Evolutionary conservation across 2,329 filamentous ascomycete genomes (phyloP).

Genomic region (Trichoderma atroviride): DNA sequence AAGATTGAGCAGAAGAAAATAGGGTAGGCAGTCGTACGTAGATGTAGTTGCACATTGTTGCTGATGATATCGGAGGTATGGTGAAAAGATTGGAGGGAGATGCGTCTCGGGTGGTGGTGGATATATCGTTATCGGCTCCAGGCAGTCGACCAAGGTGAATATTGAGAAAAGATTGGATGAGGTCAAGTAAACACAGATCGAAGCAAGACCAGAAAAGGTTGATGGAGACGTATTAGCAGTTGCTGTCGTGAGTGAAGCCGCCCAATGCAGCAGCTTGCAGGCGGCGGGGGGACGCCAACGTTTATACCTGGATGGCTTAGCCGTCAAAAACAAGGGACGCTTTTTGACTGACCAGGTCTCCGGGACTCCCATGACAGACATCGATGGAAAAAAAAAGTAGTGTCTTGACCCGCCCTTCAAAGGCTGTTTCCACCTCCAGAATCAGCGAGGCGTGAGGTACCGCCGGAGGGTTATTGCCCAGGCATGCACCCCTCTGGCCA

Average conservation of each 20-base stretch:
- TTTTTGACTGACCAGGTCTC: constrained; percentile 27
- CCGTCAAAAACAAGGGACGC: constrained; percentile 15
- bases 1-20: neutral
- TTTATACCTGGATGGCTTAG: constrained; percentile 25
- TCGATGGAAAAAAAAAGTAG: constrained; percentile 22
- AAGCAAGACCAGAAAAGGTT: neutral
- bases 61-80: neutral
- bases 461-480: constrained; percentile 6
- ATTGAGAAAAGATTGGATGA: neutral
- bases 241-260: constrained; percentile 11
- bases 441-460: constrained; percentile 23
- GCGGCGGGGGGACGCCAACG: constrained; percentile 24
- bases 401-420: constrained; percentile 20
- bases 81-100: neutral
- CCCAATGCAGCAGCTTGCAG: constrained; percentile 26
- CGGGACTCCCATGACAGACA: constrained; percentile 24
- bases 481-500: neutral
- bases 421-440: constrained; percentile 15
- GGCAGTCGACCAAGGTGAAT: neutral
- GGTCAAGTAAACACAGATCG: neutral
- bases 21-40: constrained; percentile 41
- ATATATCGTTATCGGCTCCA: neutral
- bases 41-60: constrained; percentile 55
- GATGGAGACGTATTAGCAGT: constrained; percentile 3
- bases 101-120: neutral